A percentile compares a stretch with the other conserved stretches of the same genome.
phyloP scores from a whole-genome alignment of 306 rosid genomes.

The Betula pendula region DNA sequence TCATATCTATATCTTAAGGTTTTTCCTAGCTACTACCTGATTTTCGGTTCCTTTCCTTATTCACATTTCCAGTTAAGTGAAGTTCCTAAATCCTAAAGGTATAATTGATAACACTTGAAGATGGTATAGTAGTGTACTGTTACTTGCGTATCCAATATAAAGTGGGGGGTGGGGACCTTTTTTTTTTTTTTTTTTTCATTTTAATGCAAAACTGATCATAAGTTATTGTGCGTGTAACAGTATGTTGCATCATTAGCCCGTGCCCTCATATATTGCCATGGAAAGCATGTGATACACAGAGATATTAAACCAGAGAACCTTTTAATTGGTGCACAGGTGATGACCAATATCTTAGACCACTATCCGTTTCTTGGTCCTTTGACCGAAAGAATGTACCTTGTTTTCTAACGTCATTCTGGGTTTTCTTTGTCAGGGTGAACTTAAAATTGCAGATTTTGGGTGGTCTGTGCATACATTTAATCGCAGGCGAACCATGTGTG shows the following conservation, averaged over 20 bases:
- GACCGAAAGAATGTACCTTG: not conserved
- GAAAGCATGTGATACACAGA: conserved; percentile 97
- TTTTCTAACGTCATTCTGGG: conserved; percentile 26
- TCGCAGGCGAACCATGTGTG: conserved; percentile 99
- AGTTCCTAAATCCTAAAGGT: not conserved
- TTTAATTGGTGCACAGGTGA: conserved; percentile 89
- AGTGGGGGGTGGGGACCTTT: not conserved
- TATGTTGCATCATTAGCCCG: conserved; percentile 93
- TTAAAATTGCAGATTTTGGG: conserved; percentile 97
- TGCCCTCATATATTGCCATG: conserved; percentile 98
- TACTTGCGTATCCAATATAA: not conserved
- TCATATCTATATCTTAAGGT: not conserved
- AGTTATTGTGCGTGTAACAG: conserved; percentile 47
- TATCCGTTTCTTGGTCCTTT: conserved; percentile 18
- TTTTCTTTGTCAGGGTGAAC: conserved; percentile 70
- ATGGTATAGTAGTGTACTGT: not conserved
- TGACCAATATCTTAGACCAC: conserved; percentile 23
- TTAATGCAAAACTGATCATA: conserved; percentile 3
- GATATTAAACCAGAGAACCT: conserved; percentile 99
- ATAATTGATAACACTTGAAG: not conserved
- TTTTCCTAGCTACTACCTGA: not conserved
- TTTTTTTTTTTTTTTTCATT: not conserved
- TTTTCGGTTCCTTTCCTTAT: not conserved
- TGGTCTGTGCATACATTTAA: conserved; percentile 99
- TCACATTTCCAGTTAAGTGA: not conserved